Conservation (phyloP, 2,329 filamentous ascomycete genomes). For the Colletotrichum eremochloae region DNA sequence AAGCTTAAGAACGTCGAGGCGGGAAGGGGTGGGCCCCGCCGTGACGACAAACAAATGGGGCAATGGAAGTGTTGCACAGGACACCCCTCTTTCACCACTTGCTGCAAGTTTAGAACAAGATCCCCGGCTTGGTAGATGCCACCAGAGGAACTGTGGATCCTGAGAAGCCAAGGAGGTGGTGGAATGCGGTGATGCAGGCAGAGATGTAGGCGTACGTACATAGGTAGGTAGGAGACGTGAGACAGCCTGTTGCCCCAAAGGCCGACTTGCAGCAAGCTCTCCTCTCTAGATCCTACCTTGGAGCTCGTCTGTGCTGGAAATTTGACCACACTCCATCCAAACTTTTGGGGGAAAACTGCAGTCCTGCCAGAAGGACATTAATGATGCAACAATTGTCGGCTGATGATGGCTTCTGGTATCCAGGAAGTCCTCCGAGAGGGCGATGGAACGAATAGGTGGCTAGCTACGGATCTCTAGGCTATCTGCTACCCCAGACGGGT, state of each 20-base stretch:
- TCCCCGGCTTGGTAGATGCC: slow-evolving; percentile 13
- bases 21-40: neutral
- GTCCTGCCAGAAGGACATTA: neutral
- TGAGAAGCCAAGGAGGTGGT: slow-evolving; percentile 20
- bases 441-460: neutral
- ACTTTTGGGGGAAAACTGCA: neutral
- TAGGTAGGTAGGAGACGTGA: slow-evolving; percentile 1
- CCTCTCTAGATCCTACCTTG: neutral
- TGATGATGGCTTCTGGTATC: neutral
- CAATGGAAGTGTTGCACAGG: slow-evolving; percentile 21
- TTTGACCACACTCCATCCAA: slow-evolving; percentile 4
- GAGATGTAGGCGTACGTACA: slow-evolving; percentile 2
- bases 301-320: slow-evolving; percentile 1
- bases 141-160: slow-evolving; percentile 21
- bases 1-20: slow-evolving; percentile 3
- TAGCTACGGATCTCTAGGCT: neutral
- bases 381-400: neutral
- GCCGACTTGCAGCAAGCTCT: slow-evolving; percentile 14
- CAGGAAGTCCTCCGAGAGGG: neutral
- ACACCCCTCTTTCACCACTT: slow-evolving; percentile 25
- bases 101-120: slow-evolving; percentile 23
- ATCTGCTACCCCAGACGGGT: slow-evolving; percentile 27
- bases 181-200: slow-evolving; percentile 11
- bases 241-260: slow-evolving; percentile 10
- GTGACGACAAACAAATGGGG: slow-evolving; percentile 32